phyloP scores from a whole-genome alignment of 2,329 filamentous ascomycete genomes.

The Macrophomina tecta region DNA sequence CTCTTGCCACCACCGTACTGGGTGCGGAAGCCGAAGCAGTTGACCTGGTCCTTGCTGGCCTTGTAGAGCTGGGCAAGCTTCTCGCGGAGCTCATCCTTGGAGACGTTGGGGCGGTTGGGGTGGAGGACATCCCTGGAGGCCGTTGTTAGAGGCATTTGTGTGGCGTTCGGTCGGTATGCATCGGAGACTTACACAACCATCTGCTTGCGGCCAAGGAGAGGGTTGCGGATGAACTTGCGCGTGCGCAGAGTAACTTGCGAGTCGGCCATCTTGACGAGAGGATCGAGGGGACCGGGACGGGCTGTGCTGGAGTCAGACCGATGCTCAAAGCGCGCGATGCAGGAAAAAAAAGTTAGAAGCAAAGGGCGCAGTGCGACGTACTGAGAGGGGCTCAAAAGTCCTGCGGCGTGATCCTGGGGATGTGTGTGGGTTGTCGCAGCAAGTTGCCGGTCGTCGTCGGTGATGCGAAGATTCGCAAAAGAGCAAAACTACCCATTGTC shows the following conservation, averaged over 20 bases:
- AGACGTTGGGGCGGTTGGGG: constrained; percentile 97
- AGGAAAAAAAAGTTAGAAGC: background rate
- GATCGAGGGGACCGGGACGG: constrained; percentile 32
- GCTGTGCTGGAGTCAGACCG: constrained; percentile 13
- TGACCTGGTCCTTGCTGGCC: constrained; percentile 95
- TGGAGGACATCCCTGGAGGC: constrained; percentile 92
- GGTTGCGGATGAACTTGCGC: constrained; percentile 99
- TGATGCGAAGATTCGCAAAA: constrained; percentile 24
- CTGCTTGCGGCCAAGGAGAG: constrained; percentile 97
- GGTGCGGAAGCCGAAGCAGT: constrained; percentile 97
- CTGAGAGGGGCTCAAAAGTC: constrained; percentile 26
- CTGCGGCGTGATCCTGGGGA: constrained; percentile 26
- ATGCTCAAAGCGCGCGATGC: background rate
- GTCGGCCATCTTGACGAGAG: constrained; percentile 78
- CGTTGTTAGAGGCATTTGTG: constrained; percentile 30
- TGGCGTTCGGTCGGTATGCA: constrained; percentile 21
- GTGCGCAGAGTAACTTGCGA: constrained; percentile 71
- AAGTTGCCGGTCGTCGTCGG: constrained; percentile 28
- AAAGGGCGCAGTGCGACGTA: constrained; percentile 5
- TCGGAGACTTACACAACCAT: constrained; percentile 84
- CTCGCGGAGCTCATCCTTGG: constrained; percentile 96
- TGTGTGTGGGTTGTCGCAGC: constrained; percentile 27
- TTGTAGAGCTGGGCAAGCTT: constrained; percentile 98
- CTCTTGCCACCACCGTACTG: constrained; percentile 99
- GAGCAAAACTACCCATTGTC: constrained; percentile 21